Evolutionary conservation across 257 asterid species (phyloP).

Genomic region (Solanum acaule): DNA sequence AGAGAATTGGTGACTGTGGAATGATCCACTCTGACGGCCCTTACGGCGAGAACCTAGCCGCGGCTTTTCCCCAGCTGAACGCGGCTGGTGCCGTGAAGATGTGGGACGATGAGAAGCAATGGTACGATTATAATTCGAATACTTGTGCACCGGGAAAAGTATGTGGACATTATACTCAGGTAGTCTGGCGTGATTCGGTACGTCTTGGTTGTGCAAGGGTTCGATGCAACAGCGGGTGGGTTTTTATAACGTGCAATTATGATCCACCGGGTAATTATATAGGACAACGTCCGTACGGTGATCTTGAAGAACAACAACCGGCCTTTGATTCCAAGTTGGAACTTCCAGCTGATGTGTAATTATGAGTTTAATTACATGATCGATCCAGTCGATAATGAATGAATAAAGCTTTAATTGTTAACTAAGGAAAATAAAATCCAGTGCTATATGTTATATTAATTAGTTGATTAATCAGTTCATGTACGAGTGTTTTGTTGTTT

Average conservation of each 20-base stretch:
- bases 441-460: neutral
- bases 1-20: slow-evolving; percentile 19
- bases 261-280: slow-evolving; percentile 15
- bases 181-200: slow-evolving; percentile 34
- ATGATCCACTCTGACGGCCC: slow-evolving; percentile 24
- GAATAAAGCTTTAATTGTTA: neutral
- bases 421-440: neutral
- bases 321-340: neutral
- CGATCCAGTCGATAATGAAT: neutral
- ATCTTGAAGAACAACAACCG: neutral
- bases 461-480: neutral
- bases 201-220: slow-evolving; percentile 35
- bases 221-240: slow-evolving; percentile 24
- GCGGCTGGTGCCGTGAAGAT: slow-evolving; percentile 21
- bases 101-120: slow-evolving; percentile 33
- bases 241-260: slow-evolving; percentile 33
- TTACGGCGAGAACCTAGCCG: slow-evolving; percentile 52
- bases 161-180: slow-evolving; percentile 57
- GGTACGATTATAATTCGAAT: slow-evolving; percentile 7
- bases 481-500: neutral
- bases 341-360: neutral
- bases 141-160: slow-evolving; percentile 21
- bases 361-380: neutral
- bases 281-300: slow-evolving; percentile 6
- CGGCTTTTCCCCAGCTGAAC: slow-evolving; percentile 14